phyloP scores from a whole-genome alignment of 768 basidiomycete species.

The Myochromella boudieri region DNA sequence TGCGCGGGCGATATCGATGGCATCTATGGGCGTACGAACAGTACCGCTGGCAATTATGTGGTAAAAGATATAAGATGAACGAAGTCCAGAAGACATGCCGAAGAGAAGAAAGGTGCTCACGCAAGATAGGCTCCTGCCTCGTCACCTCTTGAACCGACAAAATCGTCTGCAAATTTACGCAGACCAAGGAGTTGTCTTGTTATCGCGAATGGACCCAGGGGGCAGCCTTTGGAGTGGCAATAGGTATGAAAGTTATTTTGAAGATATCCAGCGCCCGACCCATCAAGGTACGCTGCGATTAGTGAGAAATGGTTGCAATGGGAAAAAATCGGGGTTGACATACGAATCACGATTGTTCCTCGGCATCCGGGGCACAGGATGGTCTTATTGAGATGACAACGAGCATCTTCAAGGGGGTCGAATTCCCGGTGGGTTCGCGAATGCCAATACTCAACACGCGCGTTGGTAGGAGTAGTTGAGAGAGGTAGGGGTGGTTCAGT shows the following conservation, averaged over 20 bases:
- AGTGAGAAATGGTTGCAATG: background rate
- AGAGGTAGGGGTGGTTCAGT: background rate
- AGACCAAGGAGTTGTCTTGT: background rate
- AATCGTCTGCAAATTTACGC: conserved; percentile 14
- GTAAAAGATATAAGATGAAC: background rate
- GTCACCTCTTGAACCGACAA: conserved; percentile 9
- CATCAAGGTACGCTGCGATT: conserved; percentile 15
- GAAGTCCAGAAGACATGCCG: background rate
- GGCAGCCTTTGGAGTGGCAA: conserved; percentile 9
- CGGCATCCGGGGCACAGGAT: conserved; percentile 5
- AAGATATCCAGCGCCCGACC: conserved; percentile 12
- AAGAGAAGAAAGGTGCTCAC: conserved; percentile 2
- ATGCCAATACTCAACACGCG: background rate
- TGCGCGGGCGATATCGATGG: background rate
- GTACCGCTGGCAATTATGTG: background rate
- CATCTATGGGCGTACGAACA: background rate
- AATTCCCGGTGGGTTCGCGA: background rate
- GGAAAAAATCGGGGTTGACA: background rate
- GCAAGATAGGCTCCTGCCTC: conserved; percentile 1
- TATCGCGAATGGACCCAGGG: too few species aligned
- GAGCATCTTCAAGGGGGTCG: conserved; percentile 9
- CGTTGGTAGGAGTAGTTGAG: background rate
- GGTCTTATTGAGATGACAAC: background rate
- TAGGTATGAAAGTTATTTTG: conserved; percentile 12
- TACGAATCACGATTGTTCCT: background rate